Percentiles rank a stretch among this genome's conserved stretches.
These are phyloP conservation scores for Serendipita sp. DNA, from an alignment of 768 basidiomycete genomes.

Conservation along the genomic window DNA sequence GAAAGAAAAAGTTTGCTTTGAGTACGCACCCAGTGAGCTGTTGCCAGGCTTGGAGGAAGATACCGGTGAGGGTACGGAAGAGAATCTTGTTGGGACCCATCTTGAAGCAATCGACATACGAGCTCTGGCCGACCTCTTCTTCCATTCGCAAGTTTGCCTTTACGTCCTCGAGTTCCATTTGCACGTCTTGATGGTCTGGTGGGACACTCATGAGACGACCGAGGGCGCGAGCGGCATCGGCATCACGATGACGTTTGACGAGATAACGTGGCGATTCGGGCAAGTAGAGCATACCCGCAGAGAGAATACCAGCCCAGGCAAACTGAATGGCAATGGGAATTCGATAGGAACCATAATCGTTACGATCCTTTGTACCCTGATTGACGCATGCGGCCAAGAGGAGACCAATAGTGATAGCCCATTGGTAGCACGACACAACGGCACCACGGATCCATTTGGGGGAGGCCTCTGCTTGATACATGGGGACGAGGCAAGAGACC, in stretches of 20 bases:
- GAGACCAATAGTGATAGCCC: constrained; percentile 61
- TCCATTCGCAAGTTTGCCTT: constrained; percentile 47
- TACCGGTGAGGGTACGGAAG: constrained; percentile 64
- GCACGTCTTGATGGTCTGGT: constrained; percentile 33
- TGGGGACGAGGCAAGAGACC: constrained; percentile 48
- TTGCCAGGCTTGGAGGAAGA: constrained; percentile 62
- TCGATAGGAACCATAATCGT: constrained; percentile 37
- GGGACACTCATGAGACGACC: constrained; percentile 43
- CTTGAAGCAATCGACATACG: constrained; percentile 50
- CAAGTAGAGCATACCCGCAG: constrained; percentile 50
- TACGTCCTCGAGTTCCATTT: constrained; percentile 39
- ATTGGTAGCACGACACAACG: constrained; percentile 53
- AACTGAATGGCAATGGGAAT: constrained; percentile 69
- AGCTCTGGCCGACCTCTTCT: constrained; percentile 36
- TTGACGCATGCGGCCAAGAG: constrained; percentile 54
- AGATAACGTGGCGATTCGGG: constrained; percentile 72
- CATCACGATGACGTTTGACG: constrained; percentile 47
- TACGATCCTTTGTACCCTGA: constrained; percentile 43
- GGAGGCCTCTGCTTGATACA: constrained; percentile 43
- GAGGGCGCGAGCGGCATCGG: constrained; percentile 39
- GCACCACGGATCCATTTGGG: constrained; percentile 65
- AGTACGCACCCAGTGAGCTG: constrained; percentile 41
- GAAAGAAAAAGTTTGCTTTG: constrained; percentile 8
- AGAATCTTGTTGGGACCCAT: constrained; percentile 38
- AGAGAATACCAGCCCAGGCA: constrained; percentile 58